Evolutionary conservation across 805 yeast species (phyloP), one percentile per base, ranked within the genome.

Genomic region (Teunomyces aglyptinius): DNA sequence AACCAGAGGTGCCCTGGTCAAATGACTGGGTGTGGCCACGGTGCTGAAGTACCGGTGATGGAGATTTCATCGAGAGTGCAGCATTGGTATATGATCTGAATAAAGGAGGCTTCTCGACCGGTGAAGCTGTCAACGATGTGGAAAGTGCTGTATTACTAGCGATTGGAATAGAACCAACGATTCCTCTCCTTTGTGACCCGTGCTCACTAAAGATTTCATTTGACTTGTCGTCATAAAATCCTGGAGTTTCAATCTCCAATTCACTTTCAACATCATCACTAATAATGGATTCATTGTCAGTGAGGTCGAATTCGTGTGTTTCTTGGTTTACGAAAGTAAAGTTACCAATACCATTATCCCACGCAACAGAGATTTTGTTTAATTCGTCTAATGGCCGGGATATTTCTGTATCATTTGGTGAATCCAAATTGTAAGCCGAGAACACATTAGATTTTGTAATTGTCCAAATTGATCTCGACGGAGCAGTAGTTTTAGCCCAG

Each of bases 251-350:
- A 6, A 5, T 10, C 6, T 47, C 47, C n/a, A 35, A 5, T 4
- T 52, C 56, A n/a, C 41, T 44, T 6, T 50, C 56, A 4, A 34
- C 49, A 22, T 43, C 45, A 8, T 50, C 52, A 16, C 48, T 42
- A 12, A 31, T 38, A n/a, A 39, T 32, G 4, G 57, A 46, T 12
- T 54, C 59, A 16, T 24, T 40, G 18, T 41, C 48, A 22, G 38
- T 43, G 32, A 32, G 34, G 41, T 72, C 75, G 53, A 68, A 76
- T 33, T 77, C 80, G 36, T 61, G 41, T 43, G 67, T 70, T 10
- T 72, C 71, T 56, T 84, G 89, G 28, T 71, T 69, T 1, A 81
- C 72, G 51, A 82, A 77, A 1, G 76, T 52, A 35, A 87, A 58
- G 41, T 76, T 77, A 35, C 77, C 73, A 13, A 57, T 59, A 0